Base-by-base conservation (phyloP, 176 grass and related monocot genomes). In the Bothriochloa decipiens region DNA sequence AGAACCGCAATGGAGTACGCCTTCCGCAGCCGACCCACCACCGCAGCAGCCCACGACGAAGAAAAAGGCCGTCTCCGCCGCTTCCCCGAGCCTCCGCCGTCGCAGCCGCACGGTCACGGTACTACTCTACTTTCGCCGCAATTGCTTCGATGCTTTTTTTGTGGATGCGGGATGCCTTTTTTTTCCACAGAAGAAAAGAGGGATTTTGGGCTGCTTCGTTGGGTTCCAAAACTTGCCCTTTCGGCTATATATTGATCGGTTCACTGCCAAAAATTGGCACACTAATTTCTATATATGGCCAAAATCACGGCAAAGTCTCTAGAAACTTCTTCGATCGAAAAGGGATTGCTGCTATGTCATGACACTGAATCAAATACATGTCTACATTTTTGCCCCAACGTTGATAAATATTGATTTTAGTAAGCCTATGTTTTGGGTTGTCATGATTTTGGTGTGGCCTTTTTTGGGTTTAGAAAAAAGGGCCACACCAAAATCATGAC, bases 1-100 rank as follows among this genome's bases (percentile, higher is more conserved):
- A 43, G 33, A 55, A 11, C 45, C 11, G 53, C 81, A 32, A 89
- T 89, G 82, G 82, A 89, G 70, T 17, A 28, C 28, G 3, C 37
- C 18, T 9, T 2, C 37, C 22, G 22, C 32, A 11, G 28, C 28
- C 69, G 17, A 8, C 18, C 39, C 17, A 8, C 76, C 47, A 5
- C 14, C 0, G 57, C 27, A 16, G 25, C 6, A 3, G 36, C 32
- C 13, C 36, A 18, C 74, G 45, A 20, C 16, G n/a, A 26, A 11
- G 70, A 73, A 47, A 73, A 13, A 41, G 41, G 13, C 58, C 33
- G 20, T 11, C 35, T 15, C 75, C 68, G 25, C 60, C 43, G 60
- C 25, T 65, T 74, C 58, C 41, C 58, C 14, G 60, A 65, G 60
- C 36, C 46, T 20, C 75, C 46, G 46, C 4, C 61, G 33, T 6